A percentile compares a stretch with the other conserved stretches of the same genome.
These are phyloP conservation scores for Yamadazyma kitorensis DNA, from an alignment of 805 yeast species.

Conservation along the genomic window DNA sequence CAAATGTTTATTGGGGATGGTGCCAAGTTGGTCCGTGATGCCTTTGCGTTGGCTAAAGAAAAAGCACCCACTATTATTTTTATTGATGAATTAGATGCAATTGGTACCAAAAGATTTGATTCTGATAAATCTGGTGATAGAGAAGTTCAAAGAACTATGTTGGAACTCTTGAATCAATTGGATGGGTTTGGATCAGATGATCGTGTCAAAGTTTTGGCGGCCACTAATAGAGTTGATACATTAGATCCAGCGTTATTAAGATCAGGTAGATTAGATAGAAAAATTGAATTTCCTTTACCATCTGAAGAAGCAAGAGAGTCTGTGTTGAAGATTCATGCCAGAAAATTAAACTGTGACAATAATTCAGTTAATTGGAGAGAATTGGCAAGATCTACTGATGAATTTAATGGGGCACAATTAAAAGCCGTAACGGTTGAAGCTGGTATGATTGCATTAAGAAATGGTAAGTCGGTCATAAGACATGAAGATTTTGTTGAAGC, in stretches of 20 bases:
- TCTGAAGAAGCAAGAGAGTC: slow-evolving; percentile 97
- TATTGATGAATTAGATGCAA: slow-evolving; percentile 47
- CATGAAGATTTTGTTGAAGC: slow-evolving; percentile 99
- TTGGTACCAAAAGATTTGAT: slow-evolving; percentile 46
- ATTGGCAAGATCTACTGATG: slow-evolving; percentile 96
- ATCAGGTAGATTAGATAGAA: slow-evolving; percentile 96
- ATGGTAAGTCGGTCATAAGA: slow-evolving; percentile 84
- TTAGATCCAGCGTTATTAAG: slow-evolving; percentile 97
- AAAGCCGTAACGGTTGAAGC: slow-evolving; percentile 99
- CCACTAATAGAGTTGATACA: slow-evolving; percentile 97
- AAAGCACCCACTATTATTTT: slow-evolving; percentile 46
- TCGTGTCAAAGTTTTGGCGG: slow-evolving; percentile 94
- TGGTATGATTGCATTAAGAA: slow-evolving; percentile 98
- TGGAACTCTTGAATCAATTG: slow-evolving; percentile 47
- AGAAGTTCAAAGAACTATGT: slow-evolving; percentile 49
- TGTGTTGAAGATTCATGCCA: slow-evolving; percentile 93
- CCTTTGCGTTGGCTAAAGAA: slow-evolving; percentile 46
- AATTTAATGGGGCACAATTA: slow-evolving; percentile 97
- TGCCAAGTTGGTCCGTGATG: slow-evolving; percentile 45
- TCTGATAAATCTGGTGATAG: slow-evolving; percentile 46
- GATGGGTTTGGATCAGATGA: slow-evolving; percentile 99
- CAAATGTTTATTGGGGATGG: slow-evolving; percentile 50
- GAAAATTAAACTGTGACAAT: slow-evolving; percentile 89
- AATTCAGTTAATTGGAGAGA: slow-evolving; percentile 95
- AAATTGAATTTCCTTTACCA: slow-evolving; percentile 97